These are phyloP conservation scores for Hypericum perforatum DNA, from an alignment of 345 rosid genomes.

Conservation along the genomic window DNA sequence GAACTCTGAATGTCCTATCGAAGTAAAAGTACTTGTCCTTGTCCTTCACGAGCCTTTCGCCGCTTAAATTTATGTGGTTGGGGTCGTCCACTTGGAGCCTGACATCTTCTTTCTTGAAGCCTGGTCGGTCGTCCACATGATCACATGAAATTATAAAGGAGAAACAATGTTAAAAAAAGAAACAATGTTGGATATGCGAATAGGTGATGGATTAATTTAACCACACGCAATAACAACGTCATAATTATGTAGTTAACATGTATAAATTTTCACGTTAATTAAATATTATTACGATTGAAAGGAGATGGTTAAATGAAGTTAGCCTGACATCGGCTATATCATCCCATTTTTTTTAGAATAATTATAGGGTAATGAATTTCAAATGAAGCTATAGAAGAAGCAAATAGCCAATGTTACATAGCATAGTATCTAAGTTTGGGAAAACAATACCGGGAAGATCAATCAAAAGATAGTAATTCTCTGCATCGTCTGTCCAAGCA, in stretches of 20 bases:
- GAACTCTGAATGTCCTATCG: conserved; percentile 23
- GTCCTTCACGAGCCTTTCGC: conserved; percentile 28
- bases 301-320: too few relatives aligned
- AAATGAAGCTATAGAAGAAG: neutral
- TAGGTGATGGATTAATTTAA: too few relatives aligned
- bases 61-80: conserved; percentile 22
- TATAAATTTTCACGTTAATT: too few relatives aligned
- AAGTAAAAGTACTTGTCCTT: conserved; percentile 18
- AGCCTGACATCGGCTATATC: too few relatives aligned
- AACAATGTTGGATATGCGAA: too few relatives aligned
- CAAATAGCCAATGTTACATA: neutral
- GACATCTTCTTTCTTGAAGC: conserved; percentile 35
- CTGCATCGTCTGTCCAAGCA: conserved; percentile 37
- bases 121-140: conserved; percentile 10
- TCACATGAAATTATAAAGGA: neutral
- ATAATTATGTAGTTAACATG: too few relatives aligned
- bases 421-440: too few relatives aligned
- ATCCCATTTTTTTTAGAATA: too few relatives aligned
- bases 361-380: too few relatives aligned
- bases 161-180: neutral
- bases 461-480: conserved; percentile 33
- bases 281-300: too few relatives aligned
- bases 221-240: too few relatives aligned
- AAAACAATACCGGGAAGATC: conserved; percentile 44
- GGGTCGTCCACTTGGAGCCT: conserved; percentile 24